Percentiles rank a stretch among this genome's conserved stretches.
These are phyloP conservation scores for Luffa aegyptiaca DNA, from an alignment of 306 rosid species.

Conservation along the genomic window DNA sequence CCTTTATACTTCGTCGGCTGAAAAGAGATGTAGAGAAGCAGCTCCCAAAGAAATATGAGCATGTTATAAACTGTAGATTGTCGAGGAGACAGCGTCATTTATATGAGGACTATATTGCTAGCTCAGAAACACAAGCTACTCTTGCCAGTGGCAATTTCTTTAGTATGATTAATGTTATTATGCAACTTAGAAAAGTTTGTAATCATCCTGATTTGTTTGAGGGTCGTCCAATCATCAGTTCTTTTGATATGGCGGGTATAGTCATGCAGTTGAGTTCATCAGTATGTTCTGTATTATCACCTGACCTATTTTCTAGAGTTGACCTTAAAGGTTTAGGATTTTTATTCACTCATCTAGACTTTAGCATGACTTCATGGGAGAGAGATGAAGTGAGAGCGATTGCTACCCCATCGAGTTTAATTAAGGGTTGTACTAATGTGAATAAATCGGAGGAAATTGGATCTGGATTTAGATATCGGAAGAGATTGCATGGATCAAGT, in stretches of 20 bases:
- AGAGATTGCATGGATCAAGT: conserved; percentile 56
- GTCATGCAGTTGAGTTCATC: conserved; percentile 71
- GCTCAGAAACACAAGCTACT: conserved; percentile 93
- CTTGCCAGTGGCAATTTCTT: conserved; percentile 90
- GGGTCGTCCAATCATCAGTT: conserved; percentile 97
- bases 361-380: conserved; percentile 89
- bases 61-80: conserved; percentile 83
- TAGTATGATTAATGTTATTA: conserved; percentile 92
- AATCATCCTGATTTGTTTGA: conserved; percentile 98
- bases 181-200: conserved; percentile 99
- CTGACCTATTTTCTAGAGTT: conserved; percentile 50
- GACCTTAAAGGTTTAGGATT: conserved; percentile 73
- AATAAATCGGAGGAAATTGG: conserved; percentile 42
- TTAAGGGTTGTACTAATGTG: conserved; percentile 42
- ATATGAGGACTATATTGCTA: conserved; percentile 94
- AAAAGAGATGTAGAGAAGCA: conserved; percentile 97
- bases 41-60: conserved; percentile 89
- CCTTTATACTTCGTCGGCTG: conserved; percentile 86
- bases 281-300: conserved; percentile 56
- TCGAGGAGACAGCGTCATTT: conserved; percentile 94
- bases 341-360: conserved; percentile 75
- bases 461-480: conserved; percentile 38
- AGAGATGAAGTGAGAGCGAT: conserved; percentile 73
- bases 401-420: conserved; percentile 59
- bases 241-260: conserved; percentile 80